A percentile compares a stretch with the other conserved stretches of the same genome.
phyloP scores from a whole-genome alignment of 768 basidiomycete species.

The Psilocybe azurescens region DNA sequence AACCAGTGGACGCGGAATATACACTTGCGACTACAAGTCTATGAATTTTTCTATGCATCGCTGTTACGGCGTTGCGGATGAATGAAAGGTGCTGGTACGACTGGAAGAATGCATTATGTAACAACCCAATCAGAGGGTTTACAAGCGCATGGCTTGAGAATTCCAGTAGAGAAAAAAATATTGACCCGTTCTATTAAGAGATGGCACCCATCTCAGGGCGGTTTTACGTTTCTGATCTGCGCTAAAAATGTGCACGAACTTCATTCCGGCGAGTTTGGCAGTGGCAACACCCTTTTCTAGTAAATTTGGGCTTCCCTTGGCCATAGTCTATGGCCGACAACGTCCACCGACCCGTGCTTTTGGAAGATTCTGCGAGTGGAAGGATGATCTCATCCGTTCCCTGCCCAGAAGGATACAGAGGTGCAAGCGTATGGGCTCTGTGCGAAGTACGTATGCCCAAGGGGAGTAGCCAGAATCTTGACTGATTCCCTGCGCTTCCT shows the following conservation, averaged over 20 bases:
- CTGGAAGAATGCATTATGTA: background rate
- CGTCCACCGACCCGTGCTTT: conserved; percentile 24
- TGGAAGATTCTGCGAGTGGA: conserved; percentile 28
- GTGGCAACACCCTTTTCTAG: conserved; percentile 19
- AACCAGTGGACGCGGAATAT: background rate
- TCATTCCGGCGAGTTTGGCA: conserved; percentile 24
- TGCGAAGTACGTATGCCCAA: conserved; percentile 27
- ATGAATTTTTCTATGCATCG: conserved; percentile 1
- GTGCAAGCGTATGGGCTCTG: conserved; percentile 25
- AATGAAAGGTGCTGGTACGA: conserved; percentile 1
- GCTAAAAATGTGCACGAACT: conserved; percentile 23
- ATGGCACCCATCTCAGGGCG: conserved; percentile 14
- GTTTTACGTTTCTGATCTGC: conserved; percentile 29
- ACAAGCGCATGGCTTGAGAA: conserved; percentile 17
- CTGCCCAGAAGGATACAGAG: conserved; percentile 27
- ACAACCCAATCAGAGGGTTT: conserved; percentile 8
- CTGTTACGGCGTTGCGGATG: conserved; percentile 9
- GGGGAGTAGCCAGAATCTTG: conserved; percentile 26
- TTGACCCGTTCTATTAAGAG: conserved; percentile 25
- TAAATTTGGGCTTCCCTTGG: conserved; percentile 17
- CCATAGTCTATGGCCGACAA: conserved; percentile 29
- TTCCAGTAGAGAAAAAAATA: conserved; percentile 14
- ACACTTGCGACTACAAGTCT: background rate
- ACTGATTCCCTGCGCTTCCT: conserved; percentile 31
- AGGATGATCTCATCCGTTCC: conserved; percentile 26